These are phyloP conservation scores for Saturnispora besseyi DNA, from an alignment of 805 yeast species.

Conservation along the genomic window DNA sequence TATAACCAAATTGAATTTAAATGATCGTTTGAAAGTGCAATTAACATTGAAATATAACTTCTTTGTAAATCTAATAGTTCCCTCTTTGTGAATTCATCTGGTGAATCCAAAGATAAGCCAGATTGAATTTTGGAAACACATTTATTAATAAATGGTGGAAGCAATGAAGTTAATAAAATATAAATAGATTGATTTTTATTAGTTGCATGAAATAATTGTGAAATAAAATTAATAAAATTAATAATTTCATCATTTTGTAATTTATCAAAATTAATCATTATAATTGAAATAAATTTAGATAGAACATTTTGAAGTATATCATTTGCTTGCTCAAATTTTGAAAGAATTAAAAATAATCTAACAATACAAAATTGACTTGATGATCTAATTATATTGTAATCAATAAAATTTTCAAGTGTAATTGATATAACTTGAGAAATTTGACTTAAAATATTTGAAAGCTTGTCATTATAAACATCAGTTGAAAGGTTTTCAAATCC, in stretches of 20 bases:
- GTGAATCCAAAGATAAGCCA: conserved; percentile 12
- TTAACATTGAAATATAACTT: conserved; percentile 59
- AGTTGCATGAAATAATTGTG: conserved; percentile 79
- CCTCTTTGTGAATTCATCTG: conserved; percentile 33
- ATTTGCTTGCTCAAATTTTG: conserved; percentile 31
- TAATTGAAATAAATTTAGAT: conserved; percentile 61
- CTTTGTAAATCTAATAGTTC: conserved; percentile 61
- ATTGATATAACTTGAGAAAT: conserved; percentile 72
- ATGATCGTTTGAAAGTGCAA: conserved; percentile 66
- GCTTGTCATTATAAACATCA: conserved; percentile 27
- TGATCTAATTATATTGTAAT: conserved; percentile 65
- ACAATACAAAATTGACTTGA: conserved; percentile 83
- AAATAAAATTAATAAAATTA: conserved; percentile 77
- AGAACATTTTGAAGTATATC: conserved; percentile 32
- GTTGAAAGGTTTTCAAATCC: conserved; percentile 51
- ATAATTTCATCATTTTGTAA: conserved; percentile 56
- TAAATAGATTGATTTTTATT: conserved; percentile 46
- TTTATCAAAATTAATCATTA: conserved; percentile 49
- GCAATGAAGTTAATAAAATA: conserved; percentile 60
- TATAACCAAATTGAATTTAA: conserved; percentile 69
- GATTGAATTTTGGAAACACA: conserved; percentile 35
- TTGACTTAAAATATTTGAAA: conserved; percentile 26
- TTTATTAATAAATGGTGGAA: conserved; percentile 66
- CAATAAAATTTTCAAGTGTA: conserved; percentile 67
- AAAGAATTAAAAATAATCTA: conserved; percentile 70